phyloP scores from a whole-genome alignment of 2,329 filamentous ascomycete genomes.

The Talaromyces amestolkiae region DNA sequence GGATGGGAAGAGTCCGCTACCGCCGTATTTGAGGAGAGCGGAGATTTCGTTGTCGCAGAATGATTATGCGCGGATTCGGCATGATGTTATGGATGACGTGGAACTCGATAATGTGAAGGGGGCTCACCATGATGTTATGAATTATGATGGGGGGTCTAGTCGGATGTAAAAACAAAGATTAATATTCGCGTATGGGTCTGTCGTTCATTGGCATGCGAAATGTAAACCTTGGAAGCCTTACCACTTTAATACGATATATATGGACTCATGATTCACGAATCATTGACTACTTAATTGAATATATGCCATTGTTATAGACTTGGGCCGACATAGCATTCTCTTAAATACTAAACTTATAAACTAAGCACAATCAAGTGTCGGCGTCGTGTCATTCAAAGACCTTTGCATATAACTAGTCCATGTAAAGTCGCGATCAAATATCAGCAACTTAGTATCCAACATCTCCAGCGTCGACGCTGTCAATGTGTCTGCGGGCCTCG shows the following conservation, averaged over 20 bases:
- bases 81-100: constrained; percentile 2
- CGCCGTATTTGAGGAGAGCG: neutral
- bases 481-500: constrained; percentile 53
- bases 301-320: too few relatives aligned
- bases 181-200: neutral
- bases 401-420: neutral
- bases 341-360: neutral
- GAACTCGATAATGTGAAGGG: neutral
- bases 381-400: neutral
- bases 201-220: neutral
- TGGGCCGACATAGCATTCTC: neutral
- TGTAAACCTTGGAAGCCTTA: too few relatives aligned
- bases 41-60: neutral
- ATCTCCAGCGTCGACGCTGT: neutral
- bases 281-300: neutral
- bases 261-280: neutral
- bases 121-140: neutral
- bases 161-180: neutral
- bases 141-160: neutral
- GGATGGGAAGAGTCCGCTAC: neutral
- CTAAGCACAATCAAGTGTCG: neutral
- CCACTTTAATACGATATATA: neutral
- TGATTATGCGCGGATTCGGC: neutral
- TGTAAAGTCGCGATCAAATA: neutral
- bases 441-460: constrained; percentile 3